These are phyloP conservation scores for Chaetoceros tenuissimus DNA, from an alignment of 108 stramenopile genomes.

Conservation along the genomic window DNA sequence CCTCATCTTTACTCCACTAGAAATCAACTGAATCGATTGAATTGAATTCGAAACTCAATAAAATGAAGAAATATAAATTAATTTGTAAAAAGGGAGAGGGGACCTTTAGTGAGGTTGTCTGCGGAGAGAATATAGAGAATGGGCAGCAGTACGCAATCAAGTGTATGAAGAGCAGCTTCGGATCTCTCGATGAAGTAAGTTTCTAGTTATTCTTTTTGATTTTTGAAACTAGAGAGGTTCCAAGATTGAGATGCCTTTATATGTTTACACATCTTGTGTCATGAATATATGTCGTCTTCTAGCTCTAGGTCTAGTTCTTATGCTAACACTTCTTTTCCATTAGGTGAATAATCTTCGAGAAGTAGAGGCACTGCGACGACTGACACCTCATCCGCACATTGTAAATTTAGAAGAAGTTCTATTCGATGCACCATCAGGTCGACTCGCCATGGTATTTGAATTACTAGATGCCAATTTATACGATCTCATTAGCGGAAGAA, in stretches of 20 bases:
- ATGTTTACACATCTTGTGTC: no score
- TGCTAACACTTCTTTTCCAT: neutral
- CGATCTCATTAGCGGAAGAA: conserved; percentile 69
- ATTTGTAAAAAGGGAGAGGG: conserved; percentile 85
- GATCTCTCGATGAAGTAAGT: conserved; percentile 68
- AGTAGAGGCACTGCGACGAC: conserved; percentile 76
- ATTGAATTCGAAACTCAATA: no score
- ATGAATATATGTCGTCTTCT: no score
- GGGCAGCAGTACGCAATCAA: conserved; percentile 79
- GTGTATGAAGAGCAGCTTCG: conserved; percentile 83
- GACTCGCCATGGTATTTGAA: conserved; percentile 84
- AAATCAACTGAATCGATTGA: no score
- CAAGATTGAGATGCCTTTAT: no score
- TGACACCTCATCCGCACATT: conserved; percentile 77
- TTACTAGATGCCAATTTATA: conserved; percentile 86
- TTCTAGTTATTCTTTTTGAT: neutral
- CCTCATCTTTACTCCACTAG: no score
- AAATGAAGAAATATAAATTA: conserved; percentile 78
- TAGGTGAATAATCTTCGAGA: conserved; percentile 80
- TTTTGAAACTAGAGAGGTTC: conserved; percentile 5
- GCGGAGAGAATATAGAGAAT: conserved; percentile 75
- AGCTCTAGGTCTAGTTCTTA: no score
- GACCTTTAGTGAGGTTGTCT: conserved; percentile 81
- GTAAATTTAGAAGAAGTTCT: conserved; percentile 79
- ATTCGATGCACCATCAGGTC: conserved; percentile 77